Conservation (phyloP, 768 basidiomycete species). For the Mycena rosella region DNA sequence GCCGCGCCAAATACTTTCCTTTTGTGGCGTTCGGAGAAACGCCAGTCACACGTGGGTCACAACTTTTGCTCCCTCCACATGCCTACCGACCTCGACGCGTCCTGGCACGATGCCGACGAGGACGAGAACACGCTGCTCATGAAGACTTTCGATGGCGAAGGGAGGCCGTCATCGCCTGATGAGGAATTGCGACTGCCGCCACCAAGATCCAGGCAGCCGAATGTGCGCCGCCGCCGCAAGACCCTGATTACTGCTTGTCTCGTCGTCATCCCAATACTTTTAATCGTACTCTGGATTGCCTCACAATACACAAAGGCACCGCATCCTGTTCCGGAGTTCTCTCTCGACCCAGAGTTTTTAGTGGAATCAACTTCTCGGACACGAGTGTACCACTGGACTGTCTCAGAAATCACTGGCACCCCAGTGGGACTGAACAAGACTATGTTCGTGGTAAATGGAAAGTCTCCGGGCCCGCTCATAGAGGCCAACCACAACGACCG, state of each 20-base stretch:
- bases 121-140: not conserved
- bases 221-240: not conserved
- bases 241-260: not conserved
- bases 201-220: not conserved
- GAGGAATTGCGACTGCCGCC: not conserved
- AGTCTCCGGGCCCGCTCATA: conserved; percentile 54
- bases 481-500: conserved; percentile 53
- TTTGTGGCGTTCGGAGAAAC: too few species aligned
- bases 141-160: not conserved
- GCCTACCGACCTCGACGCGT: not conserved
- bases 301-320: not conserved
- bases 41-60: too few species aligned
- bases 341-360: conserved; percentile 41
- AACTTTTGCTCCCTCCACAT: too few species aligned
- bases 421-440: conserved; percentile 54
- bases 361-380: conserved; percentile 49
- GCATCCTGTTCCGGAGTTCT: not conserved
- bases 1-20: too few species aligned
- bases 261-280: not conserved
- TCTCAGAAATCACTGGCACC: conserved; percentile 52
- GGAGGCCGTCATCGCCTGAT: not conserved
- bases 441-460: conserved; percentile 64
- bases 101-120: not conserved
- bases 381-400: conserved; percentile 58
- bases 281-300: not conserved